Base-by-base conservation (phyloP, 495 filamentous ascomycete species). In the Rhypophila decipiens region DNA sequence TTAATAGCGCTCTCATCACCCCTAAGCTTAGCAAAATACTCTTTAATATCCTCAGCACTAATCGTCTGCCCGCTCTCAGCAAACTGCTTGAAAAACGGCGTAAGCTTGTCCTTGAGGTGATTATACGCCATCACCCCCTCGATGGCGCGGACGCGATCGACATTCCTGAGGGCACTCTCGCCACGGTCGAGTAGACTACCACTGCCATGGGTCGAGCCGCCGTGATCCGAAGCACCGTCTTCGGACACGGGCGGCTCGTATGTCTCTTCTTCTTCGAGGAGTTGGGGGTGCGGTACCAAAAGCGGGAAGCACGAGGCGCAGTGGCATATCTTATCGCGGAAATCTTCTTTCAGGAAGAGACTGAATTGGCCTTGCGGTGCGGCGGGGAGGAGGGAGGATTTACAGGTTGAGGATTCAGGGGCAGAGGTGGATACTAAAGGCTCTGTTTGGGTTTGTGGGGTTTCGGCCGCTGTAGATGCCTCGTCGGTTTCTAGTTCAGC, bases 121-220 rank as follows among this genome's bases (percentile, higher is more conserved):
- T 96, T 96, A 64, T 96, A 98, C 11, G 87, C 88, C 88, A 96
- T 95, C 10, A 94, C 91, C 17, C 93, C 93, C 64, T 98, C 90
- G 51, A 98, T 96, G 3, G 93, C 93, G 17, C 83, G 72, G 15
- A 97, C 90, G 2, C 93, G 83, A 62, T 97, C 93, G 17, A 98
- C 80, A 51, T 86, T 90, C 63, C 79, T 87, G 22, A 98, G 73
- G 0, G 90, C 93, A 20, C 85, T 87, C 63, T 97, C 91, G 33
- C 91, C 93, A 17, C 87, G 84, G 21, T 97, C 90, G 24, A 89
- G 79, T 4, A 97, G 67, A 52, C 86, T 91, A 33, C 85, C 86
- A 39, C 70, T 73, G 23, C 74, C 75, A 36, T 64, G 69, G 27
- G 59, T 73, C 46, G 68, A 74, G 43, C 59, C 69, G 47, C 74